Evolutionary conservation across 164 flowering plant genomes (phyloP).

Genomic region (Stephania yunnanensis): DNA sequence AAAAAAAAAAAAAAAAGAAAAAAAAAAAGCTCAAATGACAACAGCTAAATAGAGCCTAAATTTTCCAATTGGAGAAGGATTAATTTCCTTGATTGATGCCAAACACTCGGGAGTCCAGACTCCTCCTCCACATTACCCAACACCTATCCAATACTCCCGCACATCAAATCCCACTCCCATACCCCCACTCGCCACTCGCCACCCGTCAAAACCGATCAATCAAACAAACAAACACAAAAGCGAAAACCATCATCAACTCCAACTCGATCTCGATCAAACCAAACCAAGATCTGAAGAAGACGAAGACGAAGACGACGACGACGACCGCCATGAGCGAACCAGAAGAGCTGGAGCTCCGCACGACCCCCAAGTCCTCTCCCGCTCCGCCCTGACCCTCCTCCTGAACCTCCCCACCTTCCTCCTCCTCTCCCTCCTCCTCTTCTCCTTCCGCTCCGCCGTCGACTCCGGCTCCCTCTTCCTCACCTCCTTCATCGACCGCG

Average conservation of each 20-base stretch:
- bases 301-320: neutral
- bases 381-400: constrained; percentile 34
- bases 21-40: no score
- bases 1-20: no score
- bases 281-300: neutral
- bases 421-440: constrained; percentile 64
- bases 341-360: constrained; percentile 31
- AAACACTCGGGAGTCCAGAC: no score
- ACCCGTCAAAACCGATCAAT: neutral
- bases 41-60: no score
- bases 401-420: constrained; percentile 47
- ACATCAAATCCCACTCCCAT: neutral
- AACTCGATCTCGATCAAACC: no score
- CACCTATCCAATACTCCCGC: neutral
- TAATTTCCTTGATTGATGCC: no score
- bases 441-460: constrained; percentile 69
- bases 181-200: neutral
- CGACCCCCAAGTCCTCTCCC: constrained; percentile 44
- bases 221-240: neutral
- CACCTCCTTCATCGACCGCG: constrained; percentile 74
- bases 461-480: constrained; percentile 55
- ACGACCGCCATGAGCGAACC: neutral
- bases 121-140: no score
- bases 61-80: no score
- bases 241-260: no score